phyloP scores from a whole-genome alignment of 2,329 filamentous ascomycete genomes.

The Sclerotinia nivalis region DNA sequence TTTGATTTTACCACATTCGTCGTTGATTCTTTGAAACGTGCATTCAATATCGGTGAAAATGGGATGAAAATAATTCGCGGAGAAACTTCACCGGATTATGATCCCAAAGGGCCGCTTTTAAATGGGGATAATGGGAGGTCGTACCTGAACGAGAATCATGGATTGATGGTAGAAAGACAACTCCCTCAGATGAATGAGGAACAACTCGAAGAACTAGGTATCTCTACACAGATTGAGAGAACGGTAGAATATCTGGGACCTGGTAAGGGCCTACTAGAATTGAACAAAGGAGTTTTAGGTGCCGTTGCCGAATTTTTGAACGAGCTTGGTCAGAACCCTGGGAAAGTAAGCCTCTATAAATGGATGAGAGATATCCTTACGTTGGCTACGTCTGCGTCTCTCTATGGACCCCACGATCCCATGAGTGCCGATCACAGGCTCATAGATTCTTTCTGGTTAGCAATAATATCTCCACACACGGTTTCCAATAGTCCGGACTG shows the following conservation, averaged over 20 bases:
- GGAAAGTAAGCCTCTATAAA: slow-evolving; percentile 42
- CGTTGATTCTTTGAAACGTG: slow-evolving; percentile 43
- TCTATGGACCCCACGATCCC: slow-evolving; percentile 51
- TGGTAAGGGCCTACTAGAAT: slow-evolving; percentile 43
- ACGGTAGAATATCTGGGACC: slow-evolving; percentile 41
- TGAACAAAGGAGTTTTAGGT: slow-evolving; percentile 44
- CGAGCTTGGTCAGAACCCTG: slow-evolving; percentile 36
- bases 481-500: background rate
- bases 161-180: slow-evolving; percentile 43
- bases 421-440: slow-evolving; percentile 43
- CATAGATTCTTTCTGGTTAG: slow-evolving; percentile 45
- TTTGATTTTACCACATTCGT: slow-evolving; percentile 49
- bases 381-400: slow-evolving; percentile 44
- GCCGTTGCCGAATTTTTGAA: slow-evolving; percentile 43
- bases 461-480: background rate
- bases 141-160: slow-evolving; percentile 42
- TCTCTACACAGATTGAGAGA: no score
- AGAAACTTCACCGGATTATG: slow-evolving; percentile 34
- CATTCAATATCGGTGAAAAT: slow-evolving; percentile 43
- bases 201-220: no score
- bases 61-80: slow-evolving; percentile 41
- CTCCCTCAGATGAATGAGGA: no score
- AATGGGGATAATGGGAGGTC: slow-evolving; percentile 40
- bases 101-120: slow-evolving; percentile 33
- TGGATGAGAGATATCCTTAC: slow-evolving; percentile 48